A percentile compares a stretch with the other conserved stretches of the same genome.
phyloP scores from a whole-genome alignment of 768 basidiomycete genomes.

The Mycena maculata region DNA sequence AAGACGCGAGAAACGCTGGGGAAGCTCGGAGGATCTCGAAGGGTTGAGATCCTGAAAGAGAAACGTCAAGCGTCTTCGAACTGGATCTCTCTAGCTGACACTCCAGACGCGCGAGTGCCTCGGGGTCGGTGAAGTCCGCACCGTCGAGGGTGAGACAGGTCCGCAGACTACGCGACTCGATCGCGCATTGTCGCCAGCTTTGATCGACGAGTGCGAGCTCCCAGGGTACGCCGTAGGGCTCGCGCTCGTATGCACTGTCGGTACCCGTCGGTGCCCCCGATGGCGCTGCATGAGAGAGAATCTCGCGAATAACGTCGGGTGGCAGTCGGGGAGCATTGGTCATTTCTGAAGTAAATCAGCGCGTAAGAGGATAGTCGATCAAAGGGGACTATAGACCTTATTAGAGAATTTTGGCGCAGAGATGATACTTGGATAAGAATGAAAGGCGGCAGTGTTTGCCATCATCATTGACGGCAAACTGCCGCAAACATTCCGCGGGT shows the following conservation, averaged over 20 bases:
- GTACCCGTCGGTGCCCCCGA: conserved; percentile 3
- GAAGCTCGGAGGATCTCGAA: conserved; percentile 8
- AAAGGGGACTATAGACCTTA: neutral
- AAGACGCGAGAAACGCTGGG: conserved; percentile 15
- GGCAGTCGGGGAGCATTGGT: neutral
- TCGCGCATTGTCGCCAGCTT: neutral
- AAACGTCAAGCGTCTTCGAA: conserved; percentile 2
- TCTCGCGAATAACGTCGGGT: conserved; percentile 9
- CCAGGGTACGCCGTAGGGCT: neutral
- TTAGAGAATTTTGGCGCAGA: neutral
- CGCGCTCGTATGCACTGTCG: conserved; percentile 6
- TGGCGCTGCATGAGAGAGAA: conserved; percentile 8
- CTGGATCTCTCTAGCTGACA: conserved; percentile 12
- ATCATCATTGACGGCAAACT: conserved; percentile 1
- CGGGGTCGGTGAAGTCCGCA: neutral
- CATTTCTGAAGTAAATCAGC: neutral
- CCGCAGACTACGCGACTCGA: neutral
- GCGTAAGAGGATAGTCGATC: neutral
- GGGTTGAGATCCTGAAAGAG: neutral
- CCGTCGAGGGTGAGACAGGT: conserved; percentile 7
- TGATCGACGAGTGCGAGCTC: conserved; percentile 3
- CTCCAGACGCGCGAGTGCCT: conserved; percentile 8
- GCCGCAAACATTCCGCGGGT: neutral
- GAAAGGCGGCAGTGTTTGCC: neutral
- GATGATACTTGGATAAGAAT: neutral